These are phyloP conservation scores for Wickerhamiella brachini DNA, from an alignment of 805 yeast genomes.

Conservation along the genomic window DNA sequence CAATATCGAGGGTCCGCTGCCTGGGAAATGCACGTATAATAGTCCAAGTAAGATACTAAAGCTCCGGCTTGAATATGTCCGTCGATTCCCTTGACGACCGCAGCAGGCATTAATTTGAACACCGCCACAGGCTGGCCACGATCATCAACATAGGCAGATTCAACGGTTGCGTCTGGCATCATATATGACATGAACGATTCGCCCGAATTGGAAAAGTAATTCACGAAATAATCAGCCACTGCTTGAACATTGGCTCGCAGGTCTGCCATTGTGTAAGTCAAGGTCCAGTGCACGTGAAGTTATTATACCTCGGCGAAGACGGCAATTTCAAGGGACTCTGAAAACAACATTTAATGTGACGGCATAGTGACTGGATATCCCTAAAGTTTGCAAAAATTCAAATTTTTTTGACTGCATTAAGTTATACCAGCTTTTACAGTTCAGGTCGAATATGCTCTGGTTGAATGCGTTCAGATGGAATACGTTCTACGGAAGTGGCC, in stretches of 20 bases:
- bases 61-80: neutral
- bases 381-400: too few relatives aligned
- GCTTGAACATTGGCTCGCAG: neutral
- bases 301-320: too few relatives aligned
- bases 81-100: neutral
- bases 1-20: slow-evolving; percentile 13
- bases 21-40: slow-evolving; percentile 9
- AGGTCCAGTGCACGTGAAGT: too few relatives aligned
- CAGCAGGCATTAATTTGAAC: neutral
- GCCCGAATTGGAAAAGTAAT: neutral
- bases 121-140: neutral
- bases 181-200: neutral
- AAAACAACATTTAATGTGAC: too few relatives aligned
- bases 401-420: too few relatives aligned
- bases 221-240: neutral
- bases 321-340: too few relatives aligned
- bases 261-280: neutral
- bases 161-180: neutral
- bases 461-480: too few relatives aligned
- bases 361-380: too few relatives aligned
- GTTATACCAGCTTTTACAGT: too few relatives aligned
- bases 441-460: too few relatives aligned
- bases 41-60: slow-evolving; percentile 11
- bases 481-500: too few relatives aligned
- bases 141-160: neutral